Evolutionary conservation across 2,329 filamentous ascomycete species (phyloP).

Genomic region (Diplocarpon rosae): DNA sequence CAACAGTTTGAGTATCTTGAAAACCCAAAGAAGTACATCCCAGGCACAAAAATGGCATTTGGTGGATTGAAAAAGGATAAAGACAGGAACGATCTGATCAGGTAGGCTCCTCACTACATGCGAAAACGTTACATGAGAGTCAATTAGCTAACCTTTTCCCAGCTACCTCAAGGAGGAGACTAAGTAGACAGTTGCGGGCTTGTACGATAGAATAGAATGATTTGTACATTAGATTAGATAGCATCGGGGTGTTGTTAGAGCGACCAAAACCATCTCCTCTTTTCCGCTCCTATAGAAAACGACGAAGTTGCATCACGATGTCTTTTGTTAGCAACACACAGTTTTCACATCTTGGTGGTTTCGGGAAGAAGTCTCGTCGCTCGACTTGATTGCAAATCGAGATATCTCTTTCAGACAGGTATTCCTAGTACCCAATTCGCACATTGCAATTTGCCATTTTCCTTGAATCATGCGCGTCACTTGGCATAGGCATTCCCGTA

Average conservation of each 20-base stretch:
- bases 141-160: slow-evolving; percentile 11
- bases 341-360: neutral
- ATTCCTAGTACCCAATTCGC: no score
- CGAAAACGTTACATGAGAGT: neutral
- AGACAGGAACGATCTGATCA: slow-evolving; percentile 98
- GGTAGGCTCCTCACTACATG: slow-evolving; percentile 44
- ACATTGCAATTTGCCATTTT: no score
- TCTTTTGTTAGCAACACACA: neutral
- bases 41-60: slow-evolving; percentile 99
- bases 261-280: slow-evolving; percentile 18
- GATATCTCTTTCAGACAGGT: no score
- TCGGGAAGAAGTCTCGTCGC: neutral
- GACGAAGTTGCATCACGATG: neutral
- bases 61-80: slow-evolving; percentile 99
- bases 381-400: no score
- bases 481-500: no score
- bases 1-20: slow-evolving; percentile 89
- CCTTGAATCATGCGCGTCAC: no score
- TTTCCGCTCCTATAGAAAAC: slow-evolving; percentile 1
- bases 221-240: slow-evolving; percentile 26
- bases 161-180: slow-evolving; percentile 61
- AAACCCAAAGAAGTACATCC: slow-evolving; percentile 99
- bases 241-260: slow-evolving; percentile 9
- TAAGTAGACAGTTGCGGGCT: slow-evolving; percentile 40
- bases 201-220: slow-evolving; percentile 25